Base-by-base conservation (phyloP, 768 basidiomycete genomes). In the Amanita fuliginea region DNA sequence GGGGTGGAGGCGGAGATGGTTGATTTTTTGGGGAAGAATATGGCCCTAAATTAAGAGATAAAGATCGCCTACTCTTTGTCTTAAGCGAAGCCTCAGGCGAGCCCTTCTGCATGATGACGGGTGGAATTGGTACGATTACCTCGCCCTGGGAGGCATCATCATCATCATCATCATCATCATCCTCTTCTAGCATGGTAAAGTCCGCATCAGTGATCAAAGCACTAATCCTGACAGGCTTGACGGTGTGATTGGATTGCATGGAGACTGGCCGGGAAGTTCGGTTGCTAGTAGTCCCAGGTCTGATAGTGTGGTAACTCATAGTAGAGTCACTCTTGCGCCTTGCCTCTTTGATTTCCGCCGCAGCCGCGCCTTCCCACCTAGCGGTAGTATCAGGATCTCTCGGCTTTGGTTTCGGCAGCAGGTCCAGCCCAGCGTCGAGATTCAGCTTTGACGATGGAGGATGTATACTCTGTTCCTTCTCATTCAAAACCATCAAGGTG, bases 241-340 rank as follows among this genome's bases (percentile, higher is more conserved):
- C 67, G 16, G 86, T 89, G 58, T 81, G 74, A 4, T 72, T 80
- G 6, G 84, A 86, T 43, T 85, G 83, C 47, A 82, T 76, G 7
- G 86, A 89, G 28, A 86, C 83, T 3, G 86, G 86, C 13, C 86
- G 73, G 33, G 83, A 79, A 2, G 81, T 67, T 22, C 73, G 74
- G 30, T 60, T 62, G 34, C 70, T 71, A 11, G 67, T 57, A 28
- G 69, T 65, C 10, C 76, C 69, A 32, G 80, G 76, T 26, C 84
- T 76, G 49, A 86, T 76, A 16, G 86, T 88, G 54, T 76, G 76
- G 59, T 82, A 80, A 57, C 84, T 82, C 59, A 82, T 77, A n/a
- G 85, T 87, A 5, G 86, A 81, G 63, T 90, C 86, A 56, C 86
- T 87, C 66, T 84, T 86, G 58, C 86, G 69, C 82, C 86, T 84